Conservation (phyloP, 805 yeast species). For the Saccharomyces eubayanus region DNA sequence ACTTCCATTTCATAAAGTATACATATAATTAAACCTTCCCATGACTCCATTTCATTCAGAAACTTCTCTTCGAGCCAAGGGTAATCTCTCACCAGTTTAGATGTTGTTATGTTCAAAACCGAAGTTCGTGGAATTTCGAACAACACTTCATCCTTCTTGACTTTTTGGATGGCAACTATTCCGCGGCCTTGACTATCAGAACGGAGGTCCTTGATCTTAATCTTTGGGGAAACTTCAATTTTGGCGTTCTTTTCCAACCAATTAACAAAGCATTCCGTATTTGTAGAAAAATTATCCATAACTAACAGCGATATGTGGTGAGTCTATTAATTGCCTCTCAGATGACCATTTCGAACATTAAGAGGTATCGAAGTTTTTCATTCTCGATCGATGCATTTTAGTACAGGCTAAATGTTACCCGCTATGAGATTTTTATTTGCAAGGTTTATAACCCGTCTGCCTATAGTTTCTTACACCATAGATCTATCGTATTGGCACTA, state of each 20-base stretch:
- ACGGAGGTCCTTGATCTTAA: conserved; percentile 56
- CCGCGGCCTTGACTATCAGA: conserved; percentile 65
- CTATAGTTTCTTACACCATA: background rate
- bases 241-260: conserved; percentile 40
- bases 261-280: conserved; percentile 35
- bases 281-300: conserved; percentile 18
- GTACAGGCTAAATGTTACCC: background rate
- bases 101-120: conserved; percentile 52
- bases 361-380: background rate
- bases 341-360: background rate
- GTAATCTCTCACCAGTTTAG: conserved; percentile 36
- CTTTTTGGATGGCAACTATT: conserved; percentile 53
- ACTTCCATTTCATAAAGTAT: conserved; percentile 53
- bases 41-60: conserved; percentile 41
- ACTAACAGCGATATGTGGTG: background rate
- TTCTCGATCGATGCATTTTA: background rate
- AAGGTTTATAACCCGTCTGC: too few relatives aligned
- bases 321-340: background rate
- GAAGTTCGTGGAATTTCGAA: conserved; percentile 59
- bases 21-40: conserved; percentile 71
- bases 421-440: background rate
- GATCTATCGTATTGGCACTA: background rate
- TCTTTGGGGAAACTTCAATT: conserved; percentile 45
- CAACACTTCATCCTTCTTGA: conserved; percentile 52
- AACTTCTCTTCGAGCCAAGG: conserved; percentile 25